phyloP scores from a whole-genome alignment of 2,329 filamentous ascomycete species.

The Pseudophaeomoniella oleicola region DNA sequence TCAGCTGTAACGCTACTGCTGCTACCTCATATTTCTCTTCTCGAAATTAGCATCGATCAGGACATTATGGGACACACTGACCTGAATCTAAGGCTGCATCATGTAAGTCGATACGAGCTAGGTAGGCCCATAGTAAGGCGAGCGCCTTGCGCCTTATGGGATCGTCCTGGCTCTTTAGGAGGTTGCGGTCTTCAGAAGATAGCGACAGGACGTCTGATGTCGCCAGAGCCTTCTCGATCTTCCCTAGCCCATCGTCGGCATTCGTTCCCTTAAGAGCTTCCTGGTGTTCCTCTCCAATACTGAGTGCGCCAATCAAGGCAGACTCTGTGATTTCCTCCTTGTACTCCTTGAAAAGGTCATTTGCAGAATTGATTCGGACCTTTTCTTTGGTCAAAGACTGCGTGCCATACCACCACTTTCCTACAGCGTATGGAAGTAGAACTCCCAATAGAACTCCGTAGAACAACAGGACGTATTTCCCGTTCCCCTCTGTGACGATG shows the following conservation, averaged over 20 bases:
- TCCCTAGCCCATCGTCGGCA: constrained; percentile 65
- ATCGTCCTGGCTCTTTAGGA: constrained; percentile 67
- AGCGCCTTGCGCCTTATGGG: constrained; percentile 71
- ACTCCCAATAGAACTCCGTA: constrained; percentile 83
- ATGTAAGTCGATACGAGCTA: constrained; percentile 73
- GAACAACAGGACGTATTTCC: constrained; percentile 84
- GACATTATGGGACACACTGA: constrained; percentile 4
- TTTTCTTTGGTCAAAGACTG: constrained; percentile 88
- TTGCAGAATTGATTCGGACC: constrained; percentile 82
- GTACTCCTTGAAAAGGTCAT: constrained; percentile 88
- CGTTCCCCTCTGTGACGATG: constrained; percentile 83
- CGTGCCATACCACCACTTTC: constrained; percentile 97
- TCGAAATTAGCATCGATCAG: background rate
- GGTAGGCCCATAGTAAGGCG: constrained; percentile 85
- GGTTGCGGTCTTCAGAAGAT: constrained; percentile 57
- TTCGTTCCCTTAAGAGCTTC: constrained; percentile 61
- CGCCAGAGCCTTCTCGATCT: constrained; percentile 70
- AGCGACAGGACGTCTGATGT: constrained; percentile 48
- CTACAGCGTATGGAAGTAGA: constrained; percentile 80
- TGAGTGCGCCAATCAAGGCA: constrained; percentile 66
- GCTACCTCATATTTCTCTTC: constrained; percentile 74
- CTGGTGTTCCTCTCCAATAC: constrained; percentile 74
- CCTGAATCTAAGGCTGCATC: constrained; percentile 60
- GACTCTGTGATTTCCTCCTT: constrained; percentile 69
- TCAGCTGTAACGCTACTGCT: constrained; percentile 71